Percentiles rank a stretch among this genome's conserved stretches.
phyloP scores from a whole-genome alignment of 352 stramenopile species.

The Globisporangium megalacanthum region DNA sequence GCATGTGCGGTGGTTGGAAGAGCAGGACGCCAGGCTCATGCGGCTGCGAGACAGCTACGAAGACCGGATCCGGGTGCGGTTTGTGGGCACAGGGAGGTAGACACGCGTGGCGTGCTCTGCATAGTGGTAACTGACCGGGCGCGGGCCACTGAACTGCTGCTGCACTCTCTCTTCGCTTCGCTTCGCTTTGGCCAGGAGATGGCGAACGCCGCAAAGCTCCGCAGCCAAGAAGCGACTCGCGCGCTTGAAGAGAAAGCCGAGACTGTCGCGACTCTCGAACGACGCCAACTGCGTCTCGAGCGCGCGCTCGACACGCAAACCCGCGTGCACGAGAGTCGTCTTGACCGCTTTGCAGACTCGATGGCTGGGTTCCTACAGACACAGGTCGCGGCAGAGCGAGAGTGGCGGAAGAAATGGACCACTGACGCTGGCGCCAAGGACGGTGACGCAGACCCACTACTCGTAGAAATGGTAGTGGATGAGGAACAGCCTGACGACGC shows the following conservation, averaged over 20 bases:
- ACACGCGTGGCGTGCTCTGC: too few relatives aligned
- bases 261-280: constrained; percentile 29
- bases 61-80: constrained; percentile 25
- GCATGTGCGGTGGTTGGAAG: constrained; percentile 31
- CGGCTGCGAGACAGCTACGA: constrained; percentile 41
- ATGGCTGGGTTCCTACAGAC: constrained; percentile 50
- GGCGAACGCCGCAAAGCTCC: constrained; percentile 17
- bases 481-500: background rate
- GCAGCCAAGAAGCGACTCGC: constrained; percentile 22
- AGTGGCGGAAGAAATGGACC: constrained; percentile 23
- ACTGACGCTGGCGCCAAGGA: background rate
- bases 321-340: constrained; percentile 47
- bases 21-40: constrained; percentile 27
- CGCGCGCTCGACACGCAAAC: constrained; percentile 30
- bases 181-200: constrained; percentile 15
- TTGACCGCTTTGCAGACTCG: constrained; percentile 49
- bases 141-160: background rate
- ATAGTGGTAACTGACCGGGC: too few relatives aligned
- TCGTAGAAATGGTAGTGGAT: background rate
- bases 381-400: constrained; percentile 38
- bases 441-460: background rate
- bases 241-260: constrained; percentile 27
- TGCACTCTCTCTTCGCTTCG: too few relatives aligned
- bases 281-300: constrained; percentile 37
- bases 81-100: too few relatives aligned